Evolutionary conservation across 495 filamentous ascomycete genomes (phyloP).

Genomic region (Penicillium mononematosum): DNA sequence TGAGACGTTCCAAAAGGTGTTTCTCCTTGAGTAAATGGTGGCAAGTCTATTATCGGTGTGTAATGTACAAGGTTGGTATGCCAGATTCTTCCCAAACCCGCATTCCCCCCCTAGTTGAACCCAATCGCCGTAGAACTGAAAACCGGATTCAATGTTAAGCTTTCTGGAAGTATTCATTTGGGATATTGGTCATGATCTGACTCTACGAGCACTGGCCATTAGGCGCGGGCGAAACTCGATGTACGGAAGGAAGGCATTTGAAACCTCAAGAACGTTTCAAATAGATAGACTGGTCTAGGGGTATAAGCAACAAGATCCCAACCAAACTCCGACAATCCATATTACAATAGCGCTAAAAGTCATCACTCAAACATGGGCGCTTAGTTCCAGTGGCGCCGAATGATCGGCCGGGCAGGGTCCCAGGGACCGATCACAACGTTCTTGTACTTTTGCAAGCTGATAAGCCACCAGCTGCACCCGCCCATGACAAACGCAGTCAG

Average conservation of each 20-base stretch:
- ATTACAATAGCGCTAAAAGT: conserved; percentile 15
- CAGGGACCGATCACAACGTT: conserved; percentile 98
- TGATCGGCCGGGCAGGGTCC: conserved; percentile 91
- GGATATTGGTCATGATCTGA: not conserved
- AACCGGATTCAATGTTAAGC: not conserved
- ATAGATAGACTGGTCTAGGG: conserved; percentile 23
- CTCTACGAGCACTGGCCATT: not conserved
- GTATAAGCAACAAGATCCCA: conserved; percentile 22
- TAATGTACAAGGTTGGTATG: conserved; percentile 13
- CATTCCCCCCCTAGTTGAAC: conserved; percentile 22
- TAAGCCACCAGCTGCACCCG: conserved; percentile 96
- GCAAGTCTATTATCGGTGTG: not conserved
- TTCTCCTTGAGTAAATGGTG: not conserved
- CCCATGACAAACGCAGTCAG: conserved; percentile 78
- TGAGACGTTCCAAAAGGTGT: not conserved
- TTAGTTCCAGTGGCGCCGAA: conserved; percentile 59
- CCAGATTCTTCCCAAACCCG: conserved; percentile 13
- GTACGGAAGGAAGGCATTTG: not conserved
- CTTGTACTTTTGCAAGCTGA: conserved; percentile 96
- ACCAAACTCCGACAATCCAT: conserved; percentile 21
- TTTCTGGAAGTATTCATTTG: no score
- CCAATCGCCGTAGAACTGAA: not conserved
- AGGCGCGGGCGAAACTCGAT: not conserved
- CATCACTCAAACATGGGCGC: not conserved
- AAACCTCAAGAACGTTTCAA: not conserved